Evolutionary conservation across 2,329 filamentous ascomycete genomes (phyloP).

Genomic region (Sporothrix humicola): DNA sequence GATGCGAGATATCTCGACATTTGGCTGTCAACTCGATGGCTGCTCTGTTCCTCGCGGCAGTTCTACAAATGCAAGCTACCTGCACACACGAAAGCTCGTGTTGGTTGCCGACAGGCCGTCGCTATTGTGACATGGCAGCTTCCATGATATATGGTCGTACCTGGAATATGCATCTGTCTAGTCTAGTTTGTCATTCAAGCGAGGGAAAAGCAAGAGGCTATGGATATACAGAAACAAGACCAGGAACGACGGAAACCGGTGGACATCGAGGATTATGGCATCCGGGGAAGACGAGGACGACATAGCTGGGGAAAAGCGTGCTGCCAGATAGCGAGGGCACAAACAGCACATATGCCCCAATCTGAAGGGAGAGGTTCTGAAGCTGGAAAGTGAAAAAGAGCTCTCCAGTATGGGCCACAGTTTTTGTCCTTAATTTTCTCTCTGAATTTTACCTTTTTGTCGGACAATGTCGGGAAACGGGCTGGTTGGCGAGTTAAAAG

Average conservation of each 20-base stretch:
- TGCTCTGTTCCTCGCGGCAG: not conserved
- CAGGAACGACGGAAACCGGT: constrained; percentile 4
- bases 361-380: not conserved
- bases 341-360: not conserved
- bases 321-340: not conserved
- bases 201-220: constrained; percentile 10
- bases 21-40: not conserved
- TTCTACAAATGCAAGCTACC: not conserved
- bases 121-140: not conserved
- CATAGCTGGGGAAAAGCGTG: not conserved
- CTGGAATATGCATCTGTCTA: constrained; percentile 13
- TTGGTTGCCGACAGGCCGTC: too few species aligned
- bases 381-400: not conserved
- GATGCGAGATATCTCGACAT: not conserved
- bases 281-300: constrained; percentile 15
- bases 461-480: constrained; percentile 34
- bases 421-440: not conserved
- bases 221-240: constrained; percentile 21
- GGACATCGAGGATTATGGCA: constrained; percentile 23
- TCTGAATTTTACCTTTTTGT: not conserved
- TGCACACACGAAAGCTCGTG: not conserved
- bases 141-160: not conserved
- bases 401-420: not conserved
- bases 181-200: not conserved
- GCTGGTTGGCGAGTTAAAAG: constrained; percentile 7